Evolutionary conservation across 2,329 filamentous ascomycete species (phyloP), one percentile per base, ranked within the genome.

Genomic region (Camptophora hylomeconis): DNA sequence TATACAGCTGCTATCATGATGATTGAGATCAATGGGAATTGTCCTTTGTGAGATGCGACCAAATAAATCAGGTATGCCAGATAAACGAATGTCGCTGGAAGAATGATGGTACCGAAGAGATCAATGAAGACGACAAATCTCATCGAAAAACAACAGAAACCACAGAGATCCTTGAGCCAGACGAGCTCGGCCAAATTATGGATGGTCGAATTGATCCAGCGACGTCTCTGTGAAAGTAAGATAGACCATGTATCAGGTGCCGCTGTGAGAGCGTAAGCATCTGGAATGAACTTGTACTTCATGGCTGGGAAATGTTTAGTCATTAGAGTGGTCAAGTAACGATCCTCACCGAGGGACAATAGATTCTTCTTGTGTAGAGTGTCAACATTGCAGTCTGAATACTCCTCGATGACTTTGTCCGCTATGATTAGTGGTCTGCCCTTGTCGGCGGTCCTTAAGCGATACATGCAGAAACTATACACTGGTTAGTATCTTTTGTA

Each of bases 141-240:
- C 87, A 95, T 95, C 39, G 80, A 84, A 65, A 95, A 95, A 60
- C 81, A 93, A 61, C 89, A 98, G 73, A 98, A 98, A 43, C 89
- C 89, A 51, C 89, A 98, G 56, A 98, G 77, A 48, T 98, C 84
- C 53, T 86, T 79, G 25, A 98, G 68, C 46, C 78, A 78, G 51
- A 93, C 77, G 49, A 98, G 63, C 54, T 98, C 89, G 15, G 78
- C 80, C 50, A 98, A 57, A 53, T 98, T 98, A 66, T 98, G 89
- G 37, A 98, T 79, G 7, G 89, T 98, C 1, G 89, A 95, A 61
- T 98, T 98, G 56, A 98, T 98, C 89, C 89, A 98, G 53, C 89
- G 80, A 64, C 89, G 84, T 67, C 89, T 77, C 54, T 98, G 89
- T n/a, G 89, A 98, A 17, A 98, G 66, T 45, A 98, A 61, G 45